Base-by-base conservation (phyloP, 2,329 filamentous ascomycete genomes). In the Phaeoacremonium minimum region DNA sequence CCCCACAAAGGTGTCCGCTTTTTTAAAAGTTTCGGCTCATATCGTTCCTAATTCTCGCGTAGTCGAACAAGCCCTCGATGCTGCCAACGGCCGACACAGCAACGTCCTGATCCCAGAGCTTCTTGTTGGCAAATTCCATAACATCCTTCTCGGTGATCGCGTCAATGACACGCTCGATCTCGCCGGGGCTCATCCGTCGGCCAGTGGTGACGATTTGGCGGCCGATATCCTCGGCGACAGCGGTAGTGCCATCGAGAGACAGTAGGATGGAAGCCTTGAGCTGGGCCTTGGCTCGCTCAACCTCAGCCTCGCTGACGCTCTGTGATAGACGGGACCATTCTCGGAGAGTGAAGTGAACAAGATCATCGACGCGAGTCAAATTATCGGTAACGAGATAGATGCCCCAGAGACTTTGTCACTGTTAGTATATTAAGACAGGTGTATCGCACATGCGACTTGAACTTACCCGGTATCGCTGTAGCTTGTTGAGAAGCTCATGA, bases 401-500 rank as follows among this genome's bases (percentile, higher is more conserved):
- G 72, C 93, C 93, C 93, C 93, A 98, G 52, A 98, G 87, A 77
- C 93, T 95, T 55, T 15, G 32, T 66, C 56, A 66, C 28, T 30
- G 34, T 14, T 28, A 28, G 35, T 40, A 45, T 28, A 40, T 40
- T 30, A 30, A 12, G 28, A n/a, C 30, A 12, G 11, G 30, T 8
- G n/a, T 14, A 8, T 16, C 11, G 15, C 6, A 15, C 18, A 14
- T n/a, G 5, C 28, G 6, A 30, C n/a, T 14, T 17, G 30, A 35
- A 63, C 83, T 67, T 80, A 95, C 89, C 90, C 93, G 63, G 93
- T 98, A 67, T 98, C 93, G 61, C 90, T 97, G 74, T 98, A 98
- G 77, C 88, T 95, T 51, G 93, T 98, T 49, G 90, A 96, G 75
- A 98, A 98, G 75, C 87, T 95, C 94, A 98, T 98, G 79, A 96